Evolutionary conservation across 2,329 filamentous ascomycete species (phyloP).

Genomic region (Alternaria sp.): DNA sequence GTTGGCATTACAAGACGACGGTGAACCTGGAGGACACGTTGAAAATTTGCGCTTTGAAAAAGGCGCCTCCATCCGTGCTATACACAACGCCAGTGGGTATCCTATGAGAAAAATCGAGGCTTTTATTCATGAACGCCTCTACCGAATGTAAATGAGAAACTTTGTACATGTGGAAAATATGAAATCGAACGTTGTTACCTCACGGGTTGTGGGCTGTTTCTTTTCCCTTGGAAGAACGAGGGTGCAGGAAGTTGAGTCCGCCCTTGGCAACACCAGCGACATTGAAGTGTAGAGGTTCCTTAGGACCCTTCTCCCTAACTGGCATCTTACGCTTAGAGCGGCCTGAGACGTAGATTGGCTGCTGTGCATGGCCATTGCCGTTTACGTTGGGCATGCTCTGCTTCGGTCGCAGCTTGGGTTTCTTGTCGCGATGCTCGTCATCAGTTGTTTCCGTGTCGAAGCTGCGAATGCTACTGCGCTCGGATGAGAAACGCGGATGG

Average conservation of each 20-base stretch:
- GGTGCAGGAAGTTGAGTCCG: slow-evolving; percentile 45
- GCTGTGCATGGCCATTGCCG: slow-evolving; percentile 33
- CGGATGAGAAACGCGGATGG: slow-evolving; percentile 42
- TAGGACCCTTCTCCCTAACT: slow-evolving; percentile 49
- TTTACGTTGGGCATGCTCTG: slow-evolving; percentile 47
- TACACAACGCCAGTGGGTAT: slow-evolving; percentile 40
- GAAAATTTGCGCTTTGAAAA: not conserved
- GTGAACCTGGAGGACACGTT: not conserved
- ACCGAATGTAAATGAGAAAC: slow-evolving; percentile 8
- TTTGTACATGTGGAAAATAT: slow-evolving; percentile 3
- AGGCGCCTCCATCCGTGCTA: slow-evolving; percentile 14
- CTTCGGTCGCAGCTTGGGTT: slow-evolving; percentile 51
- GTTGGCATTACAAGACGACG: not conserved
- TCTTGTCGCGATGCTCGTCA: slow-evolving; percentile 54
- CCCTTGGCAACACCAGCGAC: slow-evolving; percentile 50
- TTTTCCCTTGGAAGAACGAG: slow-evolving; percentile 50
- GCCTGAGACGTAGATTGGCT: slow-evolving; percentile 52
- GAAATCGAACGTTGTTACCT: not conserved
- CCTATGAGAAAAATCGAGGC: slow-evolving; percentile 28
- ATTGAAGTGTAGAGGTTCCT: slow-evolving; percentile 52
- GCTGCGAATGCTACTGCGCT: slow-evolving; percentile 50
- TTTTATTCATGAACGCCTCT: slow-evolving; percentile 36
- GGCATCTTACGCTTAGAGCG: slow-evolving; percentile 55
- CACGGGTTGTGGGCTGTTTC: slow-evolving; percentile 38
- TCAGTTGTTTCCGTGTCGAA: slow-evolving; percentile 50